Percentiles rank a stretch among this genome's conserved stretches.
Evolutionary conservation across 2,329 filamentous ascomycete species (phyloP).

Genomic region (Aspergillus candidus): DNA sequence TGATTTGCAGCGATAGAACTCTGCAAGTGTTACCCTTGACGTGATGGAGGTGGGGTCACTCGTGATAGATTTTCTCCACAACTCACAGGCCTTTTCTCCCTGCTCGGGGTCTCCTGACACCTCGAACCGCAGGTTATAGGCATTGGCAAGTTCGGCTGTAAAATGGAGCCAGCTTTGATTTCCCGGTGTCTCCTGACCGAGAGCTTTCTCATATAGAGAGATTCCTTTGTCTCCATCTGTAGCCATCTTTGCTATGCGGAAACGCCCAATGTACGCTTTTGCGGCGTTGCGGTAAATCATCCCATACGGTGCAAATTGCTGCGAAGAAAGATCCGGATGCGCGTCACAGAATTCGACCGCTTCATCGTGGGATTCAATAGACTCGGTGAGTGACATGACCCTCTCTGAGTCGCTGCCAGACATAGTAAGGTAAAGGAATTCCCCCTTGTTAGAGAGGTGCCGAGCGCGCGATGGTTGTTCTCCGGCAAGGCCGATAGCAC

Average conservation of each 20-base stretch:
- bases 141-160: background rate
- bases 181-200: background rate
- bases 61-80: background rate
- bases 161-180: background rate
- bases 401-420: background rate
- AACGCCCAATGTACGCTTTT: background rate
- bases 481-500: slow-evolving; percentile 1
- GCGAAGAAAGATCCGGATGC: background rate
- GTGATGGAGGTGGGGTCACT: background rate
- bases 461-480: background rate
- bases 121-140: background rate
- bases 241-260: background rate
- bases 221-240: background rate
- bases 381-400: background rate
- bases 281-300: slow-evolving; percentile 5
- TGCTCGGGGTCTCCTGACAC: background rate
- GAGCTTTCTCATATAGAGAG: slow-evolving; percentile 1
- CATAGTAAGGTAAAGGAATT: background rate
- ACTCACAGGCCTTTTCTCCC: background rate
- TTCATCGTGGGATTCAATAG: background rate
- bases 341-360: slow-evolving; percentile 1
- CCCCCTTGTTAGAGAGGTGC: slow-evolving; percentile 4
- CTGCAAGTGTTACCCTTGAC: background rate
- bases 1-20: background rate
- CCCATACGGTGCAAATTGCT: background rate